Evolutionary conservation across 352 stramenopile species (phyloP).

Genomic region (Pythium grandisporangium): DNA sequence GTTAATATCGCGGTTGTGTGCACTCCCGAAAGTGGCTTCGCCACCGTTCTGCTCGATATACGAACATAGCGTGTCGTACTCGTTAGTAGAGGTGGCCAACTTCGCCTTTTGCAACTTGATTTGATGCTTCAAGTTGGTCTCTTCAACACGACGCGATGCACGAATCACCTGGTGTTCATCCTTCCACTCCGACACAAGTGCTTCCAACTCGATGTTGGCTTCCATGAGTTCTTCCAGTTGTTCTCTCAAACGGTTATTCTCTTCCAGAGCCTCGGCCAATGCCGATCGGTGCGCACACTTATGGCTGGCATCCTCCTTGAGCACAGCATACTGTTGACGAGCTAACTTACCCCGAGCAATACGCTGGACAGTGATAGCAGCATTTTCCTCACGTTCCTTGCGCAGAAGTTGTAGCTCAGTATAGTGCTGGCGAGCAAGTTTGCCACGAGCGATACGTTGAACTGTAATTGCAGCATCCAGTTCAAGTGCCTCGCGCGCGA

Average conservation of each 20-base stretch:
- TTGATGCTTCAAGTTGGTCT: conserved; percentile 48
- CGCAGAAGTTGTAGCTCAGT: conserved; percentile 3
- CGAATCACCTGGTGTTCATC: conserved; percentile 44
- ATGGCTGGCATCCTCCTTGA: conserved; percentile 1
- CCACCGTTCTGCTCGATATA: conserved; percentile 32
- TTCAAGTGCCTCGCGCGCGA: too few species aligned
- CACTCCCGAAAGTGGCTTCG: too few species aligned
- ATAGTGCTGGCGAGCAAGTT: background rate
- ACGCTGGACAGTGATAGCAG: background rate
- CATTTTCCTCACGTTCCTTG: conserved; percentile 1
- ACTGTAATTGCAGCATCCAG: too few species aligned
- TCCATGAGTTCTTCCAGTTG: conserved; percentile 53
- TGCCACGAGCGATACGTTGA: too few species aligned
- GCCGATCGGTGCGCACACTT: background rate
- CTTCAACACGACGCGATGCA: conserved; percentile 42
- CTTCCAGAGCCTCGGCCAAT: too few species aligned
- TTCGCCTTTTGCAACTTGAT: conserved; percentile 36
- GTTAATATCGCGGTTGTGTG: too few species aligned
- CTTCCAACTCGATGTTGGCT: conserved; percentile 48
- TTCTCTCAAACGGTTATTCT: conserved; percentile 42
- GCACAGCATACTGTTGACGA: background rate
- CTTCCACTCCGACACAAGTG: conserved; percentile 41
- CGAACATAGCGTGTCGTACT: conserved; percentile 38
- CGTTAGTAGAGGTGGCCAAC: conserved; percentile 23
- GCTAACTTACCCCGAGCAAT: conserved; percentile 1